Percentiles rank a stretch among this genome's conserved stretches.
phyloP scores from a whole-genome alignment of 306 rosid genomes.

The Ochetophila trinervis region DNA sequence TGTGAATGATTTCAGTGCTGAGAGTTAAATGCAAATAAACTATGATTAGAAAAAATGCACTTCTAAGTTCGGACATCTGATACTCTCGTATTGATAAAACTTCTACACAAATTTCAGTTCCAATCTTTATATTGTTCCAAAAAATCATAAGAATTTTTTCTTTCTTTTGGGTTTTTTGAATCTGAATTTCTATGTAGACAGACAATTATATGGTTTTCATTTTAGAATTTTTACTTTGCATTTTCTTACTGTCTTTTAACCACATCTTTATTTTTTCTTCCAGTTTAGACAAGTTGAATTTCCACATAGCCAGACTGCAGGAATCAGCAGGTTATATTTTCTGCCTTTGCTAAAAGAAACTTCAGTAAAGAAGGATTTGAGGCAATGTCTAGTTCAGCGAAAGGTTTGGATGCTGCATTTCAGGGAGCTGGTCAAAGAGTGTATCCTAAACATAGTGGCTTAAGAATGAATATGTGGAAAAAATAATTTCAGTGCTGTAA shows the following conservation, averaged over 20 bases:
- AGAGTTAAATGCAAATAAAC: neutral
- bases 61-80: neutral
- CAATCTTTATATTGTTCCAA: neutral
- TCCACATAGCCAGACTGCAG: slow-evolving; percentile 21
- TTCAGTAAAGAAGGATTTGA: slow-evolving; percentile 31
- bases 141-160: neutral
- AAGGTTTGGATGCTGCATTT: slow-evolving; percentile 93
- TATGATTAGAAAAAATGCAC: neutral
- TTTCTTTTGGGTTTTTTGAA: neutral
- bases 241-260: slow-evolving; percentile 24
- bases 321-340: slow-evolving; percentile 13
- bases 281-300: slow-evolving; percentile 38
- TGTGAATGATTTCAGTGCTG: no score
- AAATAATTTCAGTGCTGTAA: neutral
- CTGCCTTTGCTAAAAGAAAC: slow-evolving; percentile 34
- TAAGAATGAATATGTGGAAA: slow-evolving; percentile 22
- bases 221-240: slow-evolving; percentile 10
- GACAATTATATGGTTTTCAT: neutral
- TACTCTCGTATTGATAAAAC: neutral
- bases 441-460: slow-evolving; percentile 63
- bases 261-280: slow-evolving; percentile 21
- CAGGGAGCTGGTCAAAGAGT: slow-evolving; percentile 95
- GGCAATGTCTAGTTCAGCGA: slow-evolving; percentile 85
- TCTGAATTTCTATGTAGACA: neutral
- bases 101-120: neutral